phyloP scores from a whole-genome alignment of 345 rosid species.

The Carallia brachiata region DNA sequence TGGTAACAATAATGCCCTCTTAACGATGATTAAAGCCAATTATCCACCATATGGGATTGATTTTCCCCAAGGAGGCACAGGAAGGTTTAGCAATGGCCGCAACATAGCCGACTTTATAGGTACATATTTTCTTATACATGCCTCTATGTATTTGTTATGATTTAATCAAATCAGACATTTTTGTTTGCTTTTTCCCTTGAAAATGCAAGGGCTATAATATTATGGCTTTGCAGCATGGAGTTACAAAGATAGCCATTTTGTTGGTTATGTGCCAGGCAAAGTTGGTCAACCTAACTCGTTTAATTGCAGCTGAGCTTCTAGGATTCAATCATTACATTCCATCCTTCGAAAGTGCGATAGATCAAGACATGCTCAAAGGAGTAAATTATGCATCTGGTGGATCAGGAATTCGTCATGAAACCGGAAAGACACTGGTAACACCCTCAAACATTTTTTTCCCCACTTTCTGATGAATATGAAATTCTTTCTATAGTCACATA shows the following conservation, averaged over 20 bases:
- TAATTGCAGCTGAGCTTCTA: constrained; percentile 10
- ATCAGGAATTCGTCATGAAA: constrained; percentile 11
- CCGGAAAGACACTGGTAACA: constrained; percentile 10
- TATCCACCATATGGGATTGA: constrained; percentile 26
- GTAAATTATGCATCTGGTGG: constrained; percentile 20
- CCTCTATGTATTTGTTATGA: background rate
- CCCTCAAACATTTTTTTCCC: too few species aligned
- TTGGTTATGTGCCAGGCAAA: background rate
- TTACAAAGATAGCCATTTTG: too few species aligned
- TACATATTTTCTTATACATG: background rate
- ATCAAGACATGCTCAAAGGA: constrained; percentile 1
- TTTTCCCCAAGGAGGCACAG: constrained; percentile 16
- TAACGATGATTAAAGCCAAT: constrained; percentile 10
- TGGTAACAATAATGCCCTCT: constrained; percentile 28
- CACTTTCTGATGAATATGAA: too few species aligned
- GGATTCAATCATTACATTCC: constrained; percentile 8
- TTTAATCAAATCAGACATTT: too few species aligned
- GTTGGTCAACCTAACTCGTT: background rate
- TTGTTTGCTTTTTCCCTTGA: too few species aligned
- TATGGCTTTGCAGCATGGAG: too few species aligned
- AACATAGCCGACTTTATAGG: constrained; percentile 16
- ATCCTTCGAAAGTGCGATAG: background rate
- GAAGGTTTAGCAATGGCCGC: constrained; percentile 26
- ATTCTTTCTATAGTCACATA: too few species aligned
- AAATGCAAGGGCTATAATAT: too few species aligned